Evolutionary conservation across 352 stramenopile species (phyloP), one percentile per base, ranked within the genome.

Genomic region (Globisporangium barbulae): DNA sequence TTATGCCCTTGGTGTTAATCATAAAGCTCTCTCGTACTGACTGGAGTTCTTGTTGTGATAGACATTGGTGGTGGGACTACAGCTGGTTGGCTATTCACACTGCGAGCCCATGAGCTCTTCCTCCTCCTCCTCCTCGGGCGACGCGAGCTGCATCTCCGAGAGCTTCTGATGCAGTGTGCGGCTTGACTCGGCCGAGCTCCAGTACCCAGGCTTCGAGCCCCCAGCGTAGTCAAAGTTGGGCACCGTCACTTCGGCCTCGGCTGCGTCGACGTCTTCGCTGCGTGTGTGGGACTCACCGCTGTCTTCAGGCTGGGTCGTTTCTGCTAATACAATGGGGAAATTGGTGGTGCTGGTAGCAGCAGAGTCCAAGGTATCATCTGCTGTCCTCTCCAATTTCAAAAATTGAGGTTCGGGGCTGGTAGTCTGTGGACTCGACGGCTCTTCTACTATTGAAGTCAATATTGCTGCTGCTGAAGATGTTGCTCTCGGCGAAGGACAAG

Each of bases 151-250:
- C 59, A 74, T 33, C 31, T 68, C 64, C 4, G 54, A 69, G 25
- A 74, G 61, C 44, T 70, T 71, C 25, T 60, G 22, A 28, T 53
- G 63, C 19, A 74, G 52, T 30, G 54, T 57, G 31, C 65, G 68
- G n/a, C 25, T 71, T 17, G 68, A 71, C 37, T 74, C 68, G 4
- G 28, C 28, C 1, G 65, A 66, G 49, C 39, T 69, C 68, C 68
- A 74, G 44, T 74, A 66, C 13, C 44, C 47, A 13, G 44, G 44
- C 17, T 64, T 71, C 15, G 53, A 50, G n/a, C 48, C 53, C 0
- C 53, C 48, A 0, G 59, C 17, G 45, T 72, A 74, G 6, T 74
- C 59, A 28, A 74, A 74, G 25, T 45, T 61, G 13, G 59, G 33
- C 9, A 56, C 12, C 5, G 31, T 48, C 10, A 64, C 53, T 5